Percentiles rank a stretch among this genome's conserved stretches.
phyloP scores from a whole-genome alignment of 495 filamentous ascomycete species.

The Aspergillus affinis region DNA sequence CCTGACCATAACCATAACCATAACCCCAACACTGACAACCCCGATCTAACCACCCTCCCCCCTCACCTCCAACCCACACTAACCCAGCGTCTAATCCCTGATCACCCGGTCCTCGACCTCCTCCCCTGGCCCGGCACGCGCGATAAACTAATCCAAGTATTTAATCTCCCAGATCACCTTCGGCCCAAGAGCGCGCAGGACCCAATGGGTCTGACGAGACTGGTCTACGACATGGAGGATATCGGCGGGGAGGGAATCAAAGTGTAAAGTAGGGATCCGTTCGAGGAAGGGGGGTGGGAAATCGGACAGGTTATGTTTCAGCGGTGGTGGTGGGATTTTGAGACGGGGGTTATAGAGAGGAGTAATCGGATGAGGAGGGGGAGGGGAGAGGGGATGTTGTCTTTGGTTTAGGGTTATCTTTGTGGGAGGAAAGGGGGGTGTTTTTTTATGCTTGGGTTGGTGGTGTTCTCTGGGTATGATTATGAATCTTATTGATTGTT shows the following conservation, averaged over 20 bases:
- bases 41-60: constrained; percentile 22
- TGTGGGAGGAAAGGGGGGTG: too few relatives aligned
- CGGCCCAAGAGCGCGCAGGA: constrained; percentile 37
- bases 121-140: constrained; percentile 50
- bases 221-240: constrained; percentile 52
- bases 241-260: constrained; percentile 38
- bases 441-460: too few relatives aligned
- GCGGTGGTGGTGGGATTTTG: constrained; percentile 54
- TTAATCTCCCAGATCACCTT: constrained; percentile 36
- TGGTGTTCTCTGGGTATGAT: too few relatives aligned
- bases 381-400: constrained; percentile 15
- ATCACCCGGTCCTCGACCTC: constrained; percentile 51
- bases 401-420: too few relatives aligned
- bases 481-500: too few relatives aligned
- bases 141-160: constrained; percentile 43
- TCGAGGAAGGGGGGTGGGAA: constrained; percentile 42
- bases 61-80: constrained; percentile 27
- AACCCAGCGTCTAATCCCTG: constrained; percentile 33
- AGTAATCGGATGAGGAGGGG: constrained; percentile 40
- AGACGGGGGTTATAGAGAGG: constrained; percentile 36
- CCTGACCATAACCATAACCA: too few relatives aligned
- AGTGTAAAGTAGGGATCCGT: constrained; percentile 36
- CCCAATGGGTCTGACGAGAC: constrained; percentile 34
- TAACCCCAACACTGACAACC: not conserved
- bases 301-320: constrained; percentile 48